phyloP scores from a whole-genome alignment of 495 filamentous ascomycete genomes.

The Podospora australis region DNA sequence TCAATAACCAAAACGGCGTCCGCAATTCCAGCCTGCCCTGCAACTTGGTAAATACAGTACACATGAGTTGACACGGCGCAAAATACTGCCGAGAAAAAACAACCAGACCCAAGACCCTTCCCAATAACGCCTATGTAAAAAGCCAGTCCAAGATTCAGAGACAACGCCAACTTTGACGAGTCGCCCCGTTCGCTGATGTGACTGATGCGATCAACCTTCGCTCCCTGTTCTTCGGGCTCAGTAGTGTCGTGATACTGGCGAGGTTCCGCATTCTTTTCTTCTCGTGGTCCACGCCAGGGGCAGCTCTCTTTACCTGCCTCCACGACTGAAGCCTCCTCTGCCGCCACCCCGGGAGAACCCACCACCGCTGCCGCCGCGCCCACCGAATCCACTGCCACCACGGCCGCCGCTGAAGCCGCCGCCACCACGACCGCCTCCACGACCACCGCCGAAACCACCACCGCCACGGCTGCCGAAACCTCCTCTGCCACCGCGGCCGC shows the following conservation, averaged over 20 bases:
- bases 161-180: conserved; percentile 16
- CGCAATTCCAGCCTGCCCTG: neutral
- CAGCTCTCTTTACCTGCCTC: conserved; percentile 1
- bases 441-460: conserved; percentile 19
- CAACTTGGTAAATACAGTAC: neutral
- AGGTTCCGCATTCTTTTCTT: neutral
- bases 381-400: conserved; percentile 14
- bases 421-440: conserved; percentile 22
- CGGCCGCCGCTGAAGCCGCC: conserved; percentile 19
- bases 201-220: too few relatives aligned
- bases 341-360: conserved; percentile 20
- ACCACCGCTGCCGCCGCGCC: conserved; percentile 19
- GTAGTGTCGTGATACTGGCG: too few relatives aligned
- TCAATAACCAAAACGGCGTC: conserved; percentile 2
- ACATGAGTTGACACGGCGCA: conserved; percentile 4
- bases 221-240: too few relatives aligned
- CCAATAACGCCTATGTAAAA: conserved; percentile 23
- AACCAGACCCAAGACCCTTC: conserved; percentile 19
- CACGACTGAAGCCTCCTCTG: conserved; percentile 16
- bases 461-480: conserved; percentile 27
- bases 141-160: conserved; percentile 20
- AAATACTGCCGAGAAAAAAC: conserved; percentile 12
- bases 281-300: neutral
- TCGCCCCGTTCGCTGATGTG: conserved; percentile 11
- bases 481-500: conserved; percentile 40